These are phyloP conservation scores for Picea abies DNA, from an alignment of 83 land plant species.

Conservation along the genomic window DNA sequence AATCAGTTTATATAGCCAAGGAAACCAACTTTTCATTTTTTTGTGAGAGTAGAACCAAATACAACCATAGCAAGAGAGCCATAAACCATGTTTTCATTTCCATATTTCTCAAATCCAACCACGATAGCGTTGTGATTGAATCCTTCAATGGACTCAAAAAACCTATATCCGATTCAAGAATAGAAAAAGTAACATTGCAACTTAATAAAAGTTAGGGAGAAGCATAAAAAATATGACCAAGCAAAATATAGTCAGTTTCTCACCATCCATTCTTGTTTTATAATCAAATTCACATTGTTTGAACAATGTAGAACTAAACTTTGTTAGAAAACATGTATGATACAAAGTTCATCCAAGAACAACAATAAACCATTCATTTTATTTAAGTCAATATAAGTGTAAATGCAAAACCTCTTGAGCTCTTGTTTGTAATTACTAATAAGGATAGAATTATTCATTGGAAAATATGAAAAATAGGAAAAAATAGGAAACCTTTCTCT, in stretches of 20 bases:
- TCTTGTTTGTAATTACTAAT: too few relatives aligned
- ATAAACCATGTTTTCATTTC: not conserved
- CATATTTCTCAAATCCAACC: not conserved
- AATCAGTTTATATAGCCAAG: not conserved
- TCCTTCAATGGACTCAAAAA: not conserved
- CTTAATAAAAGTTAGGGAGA: not conserved
- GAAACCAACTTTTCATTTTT: not conserved
- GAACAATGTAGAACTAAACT: too few relatives aligned
- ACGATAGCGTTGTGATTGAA: not conserved
- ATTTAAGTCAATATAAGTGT: not conserved
- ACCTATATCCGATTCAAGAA: not conserved
- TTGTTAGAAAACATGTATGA: not conserved
- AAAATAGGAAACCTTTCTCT: too few relatives aligned
- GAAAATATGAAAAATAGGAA: too few relatives aligned
- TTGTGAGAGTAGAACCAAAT: not conserved
- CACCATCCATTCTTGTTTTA: too few relatives aligned
- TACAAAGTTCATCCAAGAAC: not conserved
- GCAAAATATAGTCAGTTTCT: not conserved
- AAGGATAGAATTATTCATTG: too few relatives aligned
- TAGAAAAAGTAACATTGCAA: too few relatives aligned
- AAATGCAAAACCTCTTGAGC: too few relatives aligned
- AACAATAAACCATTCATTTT: not conserved
- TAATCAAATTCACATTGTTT: too few relatives aligned
- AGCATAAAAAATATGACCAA: not conserved
- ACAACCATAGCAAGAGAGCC: constrained; percentile 1